A percentile compares a stretch with the other conserved stretches of the same genome.
phyloP scores from a whole-genome alignment of 305 asterid genomes.

The Solanum aculeatissimum region DNA sequence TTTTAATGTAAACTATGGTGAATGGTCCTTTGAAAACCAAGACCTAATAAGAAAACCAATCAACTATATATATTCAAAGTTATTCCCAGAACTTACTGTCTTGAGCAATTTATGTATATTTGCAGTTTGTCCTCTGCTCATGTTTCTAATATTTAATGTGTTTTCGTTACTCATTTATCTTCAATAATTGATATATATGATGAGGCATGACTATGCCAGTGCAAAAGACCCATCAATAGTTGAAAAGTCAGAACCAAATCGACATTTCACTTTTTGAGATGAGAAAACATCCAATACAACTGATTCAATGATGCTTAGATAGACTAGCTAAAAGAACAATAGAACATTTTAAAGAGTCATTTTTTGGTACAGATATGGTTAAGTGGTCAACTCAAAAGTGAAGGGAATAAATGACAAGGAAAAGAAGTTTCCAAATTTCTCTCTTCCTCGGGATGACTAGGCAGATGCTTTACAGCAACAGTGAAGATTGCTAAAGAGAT shows the following conservation, averaged over 20 bases:
- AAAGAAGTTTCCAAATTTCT: not conserved
- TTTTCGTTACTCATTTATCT: not conserved
- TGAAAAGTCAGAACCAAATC: not conserved
- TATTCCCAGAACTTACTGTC: not conserved
- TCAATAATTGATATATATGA: not conserved
- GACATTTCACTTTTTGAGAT: not conserved
- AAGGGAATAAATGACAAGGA: not conserved
- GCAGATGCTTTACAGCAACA: not conserved
- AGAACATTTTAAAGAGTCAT: not conserved
- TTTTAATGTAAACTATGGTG: not conserved
- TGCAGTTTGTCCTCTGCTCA: not conserved
- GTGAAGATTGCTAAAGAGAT: not conserved
- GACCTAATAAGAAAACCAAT: not conserved
- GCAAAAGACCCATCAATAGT: not conserved
- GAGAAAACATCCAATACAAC: not conserved
- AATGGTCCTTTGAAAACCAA: not conserved
- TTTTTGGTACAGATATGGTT: not conserved
- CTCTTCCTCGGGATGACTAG: not conserved
- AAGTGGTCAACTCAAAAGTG: not conserved
- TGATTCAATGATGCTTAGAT: not conserved
- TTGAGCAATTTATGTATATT: not conserved
- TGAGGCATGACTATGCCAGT: not conserved
- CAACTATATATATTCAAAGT: not conserved
- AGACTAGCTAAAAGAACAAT: not conserved
- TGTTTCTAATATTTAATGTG: not conserved